Evolutionary conservation across 495 filamentous ascomycete genomes (phyloP), one percentile per base, ranked within the genome.

Genomic region (Aspergillus baeticus): DNA sequence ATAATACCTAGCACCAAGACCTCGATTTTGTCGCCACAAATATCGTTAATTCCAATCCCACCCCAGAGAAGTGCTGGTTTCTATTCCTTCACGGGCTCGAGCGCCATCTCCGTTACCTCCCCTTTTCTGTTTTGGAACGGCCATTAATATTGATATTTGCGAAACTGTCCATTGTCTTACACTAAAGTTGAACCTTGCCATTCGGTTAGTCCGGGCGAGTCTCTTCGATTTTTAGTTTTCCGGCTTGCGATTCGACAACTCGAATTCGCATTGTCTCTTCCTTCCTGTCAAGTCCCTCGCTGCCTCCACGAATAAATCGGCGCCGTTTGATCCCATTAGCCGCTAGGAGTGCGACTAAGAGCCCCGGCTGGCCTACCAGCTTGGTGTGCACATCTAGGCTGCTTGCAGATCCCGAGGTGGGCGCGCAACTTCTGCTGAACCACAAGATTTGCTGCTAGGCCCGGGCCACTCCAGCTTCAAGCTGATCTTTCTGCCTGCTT

Each of bases 381-480:
- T 33, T 18, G 34, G 50, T 53, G 50, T 37, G 36, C 45, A 41
- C 29, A 11, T 45, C 21, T 21, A 41, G 36, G 53, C 39, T 41
- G 53, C 39, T 43, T 57, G 58, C 49, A 56, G 58, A 61, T 61
- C 58, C 48, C 52, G 51, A 46, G 46, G 52, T 34, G 57, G 49
- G 38, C 35, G 51, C 48, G 43, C 53, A 47, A 41, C 36, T 39
- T 50, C n/a, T 37, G 47, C 47, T 50, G 47, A 50, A 50, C 15
- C 31, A 17, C 46, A 34, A 34, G 26, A 31, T 36, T 42, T 39
- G 22, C 18, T 44, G 17, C 54, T 13, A 48, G 49, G 54, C 36
- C n/a, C 36, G 35, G 22, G 26, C 45, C 29, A 50, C 35, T 47
- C 43, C 34, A 37, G 44, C 42, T 37, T 3, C 15, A 56, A 48